Evolutionary conservation across 1,284 basidiomycete genomes (phyloP).

Genomic region (Puccinia coronata): DNA sequence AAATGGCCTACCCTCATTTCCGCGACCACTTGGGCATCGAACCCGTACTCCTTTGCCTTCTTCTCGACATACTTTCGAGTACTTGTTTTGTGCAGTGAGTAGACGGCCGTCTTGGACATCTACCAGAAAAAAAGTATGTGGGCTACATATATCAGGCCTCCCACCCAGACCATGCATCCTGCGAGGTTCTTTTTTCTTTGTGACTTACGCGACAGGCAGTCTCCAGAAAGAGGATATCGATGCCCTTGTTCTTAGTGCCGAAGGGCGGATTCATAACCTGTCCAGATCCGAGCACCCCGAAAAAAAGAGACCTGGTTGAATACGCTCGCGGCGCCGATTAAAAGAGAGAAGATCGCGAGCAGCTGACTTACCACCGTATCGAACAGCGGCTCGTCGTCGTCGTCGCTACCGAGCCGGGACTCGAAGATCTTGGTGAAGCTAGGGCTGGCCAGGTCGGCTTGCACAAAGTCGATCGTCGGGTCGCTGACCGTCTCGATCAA

Average conservation of each 20-base stretch:
- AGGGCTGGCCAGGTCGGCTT: conserved; percentile 1
- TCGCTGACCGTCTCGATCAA: not conserved
- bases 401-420: not conserved
- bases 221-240: conserved; percentile 46
- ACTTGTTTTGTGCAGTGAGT: conserved; percentile 45
- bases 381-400: not conserved
- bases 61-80: conserved; percentile 33
- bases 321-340: not conserved
- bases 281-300: not conserved
- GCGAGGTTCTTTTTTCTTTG: no score
- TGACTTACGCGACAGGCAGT: conserved; percentile 25
- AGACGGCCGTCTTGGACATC: conserved; percentile 32
- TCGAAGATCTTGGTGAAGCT: not conserved
- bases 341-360: not conserved
- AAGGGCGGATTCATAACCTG: conserved; percentile 49
- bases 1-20: conserved; percentile 22
- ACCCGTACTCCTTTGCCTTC: conserved; percentile 20
- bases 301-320: not conserved
- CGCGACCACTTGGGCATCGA: conserved; percentile 26
- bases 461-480: not conserved
- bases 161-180: no score
- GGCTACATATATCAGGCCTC: no score
- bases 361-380: conserved; percentile 34
- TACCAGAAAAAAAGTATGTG: not conserved
- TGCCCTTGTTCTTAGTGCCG: conserved; percentile 42